These are phyloP conservation scores for Zea mays DNA, from an alignment of 176 grass and related monocot genomes.

Conservation along the genomic window DNA sequence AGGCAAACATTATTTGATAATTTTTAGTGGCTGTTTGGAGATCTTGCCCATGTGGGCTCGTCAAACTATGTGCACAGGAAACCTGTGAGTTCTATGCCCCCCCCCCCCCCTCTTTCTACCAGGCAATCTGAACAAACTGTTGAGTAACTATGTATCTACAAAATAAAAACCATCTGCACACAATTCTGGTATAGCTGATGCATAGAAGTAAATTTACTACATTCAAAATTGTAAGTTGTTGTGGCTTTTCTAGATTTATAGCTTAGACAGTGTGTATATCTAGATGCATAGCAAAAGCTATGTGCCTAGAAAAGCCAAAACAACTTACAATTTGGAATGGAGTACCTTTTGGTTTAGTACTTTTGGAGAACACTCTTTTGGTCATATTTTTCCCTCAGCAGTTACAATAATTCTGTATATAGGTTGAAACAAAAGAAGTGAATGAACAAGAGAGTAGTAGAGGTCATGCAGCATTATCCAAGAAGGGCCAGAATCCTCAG, in stretches of 20 bases:
- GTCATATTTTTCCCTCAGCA: slow-evolving; percentile 25
- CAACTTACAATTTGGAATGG: background rate
- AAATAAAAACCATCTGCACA: slow-evolving; percentile 14
- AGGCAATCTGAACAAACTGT: slow-evolving; percentile 2
- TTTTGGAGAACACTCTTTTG: slow-evolving; percentile 8
- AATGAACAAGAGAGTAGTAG: slow-evolving; percentile 59
- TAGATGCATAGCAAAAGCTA: background rate
- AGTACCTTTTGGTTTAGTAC: background rate
- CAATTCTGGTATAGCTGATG: too few species aligned
- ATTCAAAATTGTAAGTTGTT: too few species aligned
- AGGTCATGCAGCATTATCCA: slow-evolving; percentile 44
- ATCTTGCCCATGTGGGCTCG: background rate
- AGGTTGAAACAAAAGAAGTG: slow-evolving; percentile 46
- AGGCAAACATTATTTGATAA: background rate
- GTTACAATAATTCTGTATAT: slow-evolving; percentile 36
- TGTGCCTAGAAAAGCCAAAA: background rate
- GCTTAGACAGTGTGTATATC: background rate
- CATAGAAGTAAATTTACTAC: slow-evolving; percentile 4
- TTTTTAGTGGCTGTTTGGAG: background rate
- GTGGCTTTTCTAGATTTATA: too few species aligned
- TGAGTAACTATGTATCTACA: background rate
- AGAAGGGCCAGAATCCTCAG: slow-evolving; percentile 47
- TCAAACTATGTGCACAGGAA: background rate
- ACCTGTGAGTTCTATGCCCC: background rate
- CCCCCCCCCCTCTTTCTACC: background rate